Evolutionary conservation across 2,329 filamentous ascomycete species (phyloP), one percentile per base, ranked within the genome.

Genomic region (Aciculosporium take): DNA sequence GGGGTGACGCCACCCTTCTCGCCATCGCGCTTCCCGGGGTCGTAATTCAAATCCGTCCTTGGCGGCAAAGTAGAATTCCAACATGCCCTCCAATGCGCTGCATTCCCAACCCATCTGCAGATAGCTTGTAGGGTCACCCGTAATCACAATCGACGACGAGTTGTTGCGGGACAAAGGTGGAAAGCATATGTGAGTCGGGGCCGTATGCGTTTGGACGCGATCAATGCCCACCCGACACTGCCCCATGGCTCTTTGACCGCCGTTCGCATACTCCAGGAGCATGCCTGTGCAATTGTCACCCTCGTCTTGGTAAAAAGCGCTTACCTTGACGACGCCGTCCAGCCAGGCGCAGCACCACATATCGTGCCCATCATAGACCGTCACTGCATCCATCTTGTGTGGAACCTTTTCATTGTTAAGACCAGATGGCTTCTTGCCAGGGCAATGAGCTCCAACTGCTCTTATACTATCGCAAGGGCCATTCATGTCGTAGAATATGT

Each of bases 151-250:
- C 8, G 12, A 1, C 7, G 18, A 10, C 20, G 13, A 5, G 7
- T 3, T 15, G 13, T 8, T 6, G 3, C 7, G 2, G 13, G 7
- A 17, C n/a, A n/a, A n/a, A 18, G 8, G 13, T 23, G 34, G 23
- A 9, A 36, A 18, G 34, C 34, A 36, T 25, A 36, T 24, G 23
- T 36, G 23, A 36, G 23, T 36, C 5, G 34, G 34, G 3, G 12
- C 9, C 13, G 3, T 25, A 24, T 27, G 8, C 34, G 25, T 23
- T 27, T 36, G n/a, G 2, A 36, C 34, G 8, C 21, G 21, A 36
- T 25, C 34, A 24, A 36, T 25, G 23, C 34, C 34, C 21, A 36
- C 21, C 10, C 34, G 34, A 36, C 34, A 36, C 20, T 36, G 34
- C 4, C 34, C 34, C 34, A 36, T 17, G 34, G 34, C n/a, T 36